Evolutionary conservation across 2,329 filamentous ascomycete species (phyloP), one percentile per base, ranked within the genome.

Genomic region (Periconia macrospinosa): DNA sequence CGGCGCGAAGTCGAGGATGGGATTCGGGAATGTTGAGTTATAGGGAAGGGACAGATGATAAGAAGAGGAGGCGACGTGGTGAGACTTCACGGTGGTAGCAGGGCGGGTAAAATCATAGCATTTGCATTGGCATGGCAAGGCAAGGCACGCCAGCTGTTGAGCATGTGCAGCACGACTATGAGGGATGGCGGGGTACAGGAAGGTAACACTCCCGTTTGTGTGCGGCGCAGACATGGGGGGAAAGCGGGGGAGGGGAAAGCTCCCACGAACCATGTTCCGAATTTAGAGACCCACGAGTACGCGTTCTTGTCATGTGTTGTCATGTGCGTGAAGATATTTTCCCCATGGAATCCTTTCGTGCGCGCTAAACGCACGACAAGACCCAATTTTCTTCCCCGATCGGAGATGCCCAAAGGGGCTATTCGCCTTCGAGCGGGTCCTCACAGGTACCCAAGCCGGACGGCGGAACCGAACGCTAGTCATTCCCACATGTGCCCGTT

Each of bases 211-310:
- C 33, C 5, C 15, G 33, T 37, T 13, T 37, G 3, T 27, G 23
- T 27, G 23, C 23, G 23, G 23, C 23, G 23, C 8, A 27, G 30
- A 47, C 52, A 46, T 8, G 20, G 33, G 33, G 7, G 40, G 35
- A 55, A 56, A 49, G 54, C 54, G 54, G 54, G 54, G 54, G 50
- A 50, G 47, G 48, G 50, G 50, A 47, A n/a, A 52, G 43, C 50
- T 47, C 44, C 33, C 23, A 33, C 45, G 45, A 47, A 47, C 45
- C 46, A 49, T n/a, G 15, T n/a, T 30, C 35, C 23, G 15, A 27
- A 40, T 45, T 27, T 37, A 27, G 41, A 37, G 47, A 51, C 35
- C 43, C 49, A 49, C 37, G 46, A 17, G 20, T 43, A 37, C 41
- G 45, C 33, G 27, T 45, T 23, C 50, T n/a, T 50, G 45, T n/a